These are phyloP conservation scores for Daldinia concentrica DNA, from an alignment of 495 filamentous ascomycete genomes.

Conservation along the genomic window DNA sequence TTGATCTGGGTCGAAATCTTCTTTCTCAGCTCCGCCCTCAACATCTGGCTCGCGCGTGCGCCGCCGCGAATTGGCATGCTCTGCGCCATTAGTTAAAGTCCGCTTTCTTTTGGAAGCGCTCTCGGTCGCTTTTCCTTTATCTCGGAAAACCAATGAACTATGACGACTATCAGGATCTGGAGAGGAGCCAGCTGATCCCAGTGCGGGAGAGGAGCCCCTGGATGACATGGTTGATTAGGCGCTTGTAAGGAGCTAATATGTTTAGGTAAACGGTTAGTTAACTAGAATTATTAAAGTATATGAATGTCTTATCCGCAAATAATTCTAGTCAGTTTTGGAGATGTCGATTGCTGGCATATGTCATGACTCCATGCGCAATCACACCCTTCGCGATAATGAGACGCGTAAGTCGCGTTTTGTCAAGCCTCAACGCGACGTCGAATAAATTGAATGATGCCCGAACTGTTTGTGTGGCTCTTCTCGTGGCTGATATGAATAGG, in stretches of 20 bases:
- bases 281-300: no score
- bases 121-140: conserved; percentile 48
- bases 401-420: conserved; percentile 27
- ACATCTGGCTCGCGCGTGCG: conserved; percentile 51
- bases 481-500: conserved; percentile 11
- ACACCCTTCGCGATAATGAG: conserved; percentile 11
- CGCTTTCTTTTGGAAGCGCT: conserved; percentile 62
- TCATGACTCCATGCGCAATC: neutral
- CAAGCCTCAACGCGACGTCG: conserved; percentile 21
- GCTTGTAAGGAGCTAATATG: neutral
- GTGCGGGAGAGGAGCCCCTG: conserved; percentile 33
- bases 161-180: conserved; percentile 27
- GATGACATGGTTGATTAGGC: conserved; percentile 37
- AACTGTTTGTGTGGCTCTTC: conserved; percentile 11
- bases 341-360: neutral
- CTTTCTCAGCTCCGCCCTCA: conserved; percentile 56
- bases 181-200: conserved; percentile 27
- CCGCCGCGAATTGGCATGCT: conserved; percentile 49
- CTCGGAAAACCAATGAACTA: conserved; percentile 43
- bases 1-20: conserved; percentile 88
- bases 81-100: conserved; percentile 56
- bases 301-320: neutral
- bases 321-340: neutral
- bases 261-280: neutral
- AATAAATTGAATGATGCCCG: conserved; percentile 32